Evolutionary conservation across 2,329 filamentous ascomycete genomes (phyloP), one percentile per base, ranked within the genome.

Genomic region (Colletotrichum sp.): DNA sequence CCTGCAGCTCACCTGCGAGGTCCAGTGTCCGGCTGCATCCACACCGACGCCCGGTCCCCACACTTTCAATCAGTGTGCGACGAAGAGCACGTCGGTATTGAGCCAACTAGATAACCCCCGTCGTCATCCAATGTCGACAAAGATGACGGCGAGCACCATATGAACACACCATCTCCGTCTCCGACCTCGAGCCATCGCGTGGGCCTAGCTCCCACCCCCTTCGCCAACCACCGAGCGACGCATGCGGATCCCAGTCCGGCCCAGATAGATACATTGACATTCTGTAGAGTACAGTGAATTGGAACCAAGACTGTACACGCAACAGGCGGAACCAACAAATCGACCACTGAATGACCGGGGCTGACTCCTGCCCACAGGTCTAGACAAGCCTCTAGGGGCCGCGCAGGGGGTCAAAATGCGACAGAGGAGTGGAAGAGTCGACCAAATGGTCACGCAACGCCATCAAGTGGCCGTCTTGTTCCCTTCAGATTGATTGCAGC

Each of bases 101-200:
- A 73, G 73, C 64, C 70, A 73, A 64, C 70, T 75, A 75, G 70
- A 67, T 68, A 63, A 75, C 57, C 57, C 70, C 73, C 34, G 73
- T 59, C 73, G 57, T 52, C 34, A 65, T 73, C 70, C 70, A 65
- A 73, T 59, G 73, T 69, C 34, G 61, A 63, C 28, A 59, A 60
- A 65, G 59, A 59, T 57, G 71, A 44, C 36, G 34, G 70, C 44
- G 25, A 65, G 64, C 70, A 68, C 30, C 55, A 68, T 68, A 75
- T 75, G 73, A 75, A 73, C 36, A 75, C 67, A 70, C 74, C 74
- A 32, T 63, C 74, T 74, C 39, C 36, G 19, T 55, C 16, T 67
- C 68, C 39, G 19, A 59, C 55, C 66, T 71, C 60, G 22, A 71
- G 66, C 44, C 67, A 44, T 64, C 44, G 16, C n/a, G 30, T 72